Evolutionary conservation across 1,284 basidiomycete genomes (phyloP).

Genomic region (Mixia osmundae): DNA sequence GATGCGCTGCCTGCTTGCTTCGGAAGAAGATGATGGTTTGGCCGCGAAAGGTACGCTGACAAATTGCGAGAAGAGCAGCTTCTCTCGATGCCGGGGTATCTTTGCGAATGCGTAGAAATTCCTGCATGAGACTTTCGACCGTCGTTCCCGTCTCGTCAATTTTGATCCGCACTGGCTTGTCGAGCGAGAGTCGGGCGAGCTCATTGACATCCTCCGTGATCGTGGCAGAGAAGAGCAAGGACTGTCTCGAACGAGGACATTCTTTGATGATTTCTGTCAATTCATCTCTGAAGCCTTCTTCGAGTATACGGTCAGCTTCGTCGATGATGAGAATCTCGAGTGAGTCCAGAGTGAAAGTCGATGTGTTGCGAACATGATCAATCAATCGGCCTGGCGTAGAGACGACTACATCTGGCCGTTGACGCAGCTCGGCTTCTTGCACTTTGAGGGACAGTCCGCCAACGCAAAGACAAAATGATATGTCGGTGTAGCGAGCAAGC

Average conservation of each 20-base stretch:
- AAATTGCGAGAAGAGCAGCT: conserved; percentile 57
- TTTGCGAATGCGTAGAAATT: conserved; percentile 58
- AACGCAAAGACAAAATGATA: conserved; percentile 65
- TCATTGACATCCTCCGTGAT: conserved; percentile 93
- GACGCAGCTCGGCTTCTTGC: conserved; percentile 61
- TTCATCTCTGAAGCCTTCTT: conserved; percentile 92
- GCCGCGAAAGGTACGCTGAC: conserved; percentile 61
- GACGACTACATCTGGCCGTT: conserved; percentile 73
- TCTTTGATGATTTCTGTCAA: conserved; percentile 75
- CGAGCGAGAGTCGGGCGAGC: conserved; percentile 69
- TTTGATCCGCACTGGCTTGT: conserved; percentile 77
- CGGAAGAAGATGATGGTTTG: conserved; percentile 80
- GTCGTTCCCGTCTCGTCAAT: conserved; percentile 81
- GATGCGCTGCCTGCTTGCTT: conserved; percentile 89
- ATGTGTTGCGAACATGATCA: conserved; percentile 88
- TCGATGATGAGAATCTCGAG: conserved; percentile 86
- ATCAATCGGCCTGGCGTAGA: conserved; percentile 91
- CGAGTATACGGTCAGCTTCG: conserved; percentile 93
- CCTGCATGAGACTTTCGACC: conserved; percentile 72
- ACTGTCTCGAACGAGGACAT: conserved; percentile 71
- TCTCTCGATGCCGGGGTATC: conserved; percentile 32
- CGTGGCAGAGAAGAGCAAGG: conserved; percentile 95
- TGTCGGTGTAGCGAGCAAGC: conserved; percentile 63
- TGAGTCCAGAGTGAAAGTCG: conserved; percentile 73
- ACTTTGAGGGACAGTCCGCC: conserved; percentile 76